A percentile compares a stretch with the other conserved stretches of the same genome.
Evolutionary conservation across 768 basidiomycete species (phyloP).

Genomic region (Leucogyrophana mollusca): DNA sequence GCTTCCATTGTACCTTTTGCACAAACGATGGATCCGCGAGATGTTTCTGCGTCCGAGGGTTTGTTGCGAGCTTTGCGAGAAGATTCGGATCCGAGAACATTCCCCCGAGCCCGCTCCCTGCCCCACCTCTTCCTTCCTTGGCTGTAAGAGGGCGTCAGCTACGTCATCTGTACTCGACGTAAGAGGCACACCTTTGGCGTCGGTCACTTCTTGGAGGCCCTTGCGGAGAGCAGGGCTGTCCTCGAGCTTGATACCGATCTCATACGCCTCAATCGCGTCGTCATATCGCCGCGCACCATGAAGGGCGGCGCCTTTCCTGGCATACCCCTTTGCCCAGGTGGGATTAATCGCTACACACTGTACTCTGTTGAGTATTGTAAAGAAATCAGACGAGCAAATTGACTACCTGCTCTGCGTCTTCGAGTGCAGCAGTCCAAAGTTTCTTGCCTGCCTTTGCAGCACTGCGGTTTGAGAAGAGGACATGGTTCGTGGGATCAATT

Average conservation of each 20-base stretch:
- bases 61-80: constrained; percentile 77
- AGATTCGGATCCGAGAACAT: constrained; percentile 85
- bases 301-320: constrained; percentile 89
- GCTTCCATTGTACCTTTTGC: constrained; percentile 68
- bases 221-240: constrained; percentile 81
- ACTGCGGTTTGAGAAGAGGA: constrained; percentile 90
- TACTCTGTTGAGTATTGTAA: constrained; percentile 5
- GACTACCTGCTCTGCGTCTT: constrained; percentile 92
- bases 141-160: constrained; percentile 16
- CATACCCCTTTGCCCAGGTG: constrained; percentile 87
- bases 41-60: constrained; percentile 83
- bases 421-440: constrained; percentile 70
- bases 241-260: constrained; percentile 78
- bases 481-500: constrained; percentile 80
- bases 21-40: constrained; percentile 83
- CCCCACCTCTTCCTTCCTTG: constrained; percentile 35
- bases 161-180: neutral
- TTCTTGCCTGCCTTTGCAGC: constrained; percentile 88
- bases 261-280: constrained; percentile 83
- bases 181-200: constrained; percentile 65
- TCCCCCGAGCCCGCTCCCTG: constrained; percentile 64
- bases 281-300: constrained; percentile 79
- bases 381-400: constrained; percentile 1
- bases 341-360: constrained; percentile 82
- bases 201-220: constrained; percentile 85